Conservation (phyloP, 2,329 filamentous ascomycete genomes). For the Paraconiothyrium brasiliense region DNA sequence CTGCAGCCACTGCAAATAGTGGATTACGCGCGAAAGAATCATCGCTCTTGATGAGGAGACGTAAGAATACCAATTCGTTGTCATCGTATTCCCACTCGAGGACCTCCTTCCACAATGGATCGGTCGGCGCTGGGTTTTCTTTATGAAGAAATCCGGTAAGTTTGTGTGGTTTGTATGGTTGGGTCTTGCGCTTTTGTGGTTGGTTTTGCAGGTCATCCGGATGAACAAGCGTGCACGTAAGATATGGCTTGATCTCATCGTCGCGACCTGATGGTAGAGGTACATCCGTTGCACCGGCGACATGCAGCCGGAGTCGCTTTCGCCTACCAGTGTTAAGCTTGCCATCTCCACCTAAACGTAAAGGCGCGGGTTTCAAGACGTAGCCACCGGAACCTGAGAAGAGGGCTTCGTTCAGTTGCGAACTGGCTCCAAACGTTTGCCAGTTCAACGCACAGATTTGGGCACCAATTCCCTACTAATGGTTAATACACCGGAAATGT, state of each 20-base stretch:
- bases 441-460: constrained; percentile 77
- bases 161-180: constrained; percentile 67
- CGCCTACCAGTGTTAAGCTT: constrained; percentile 56
- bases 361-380: constrained; percentile 69
- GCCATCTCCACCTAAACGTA: constrained; percentile 66
- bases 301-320: constrained; percentile 64
- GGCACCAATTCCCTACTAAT: constrained; percentile 62
- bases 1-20: constrained; percentile 67
- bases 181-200: constrained; percentile 69
- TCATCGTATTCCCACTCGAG: constrained; percentile 75
- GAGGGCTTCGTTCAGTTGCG: constrained; percentile 74
- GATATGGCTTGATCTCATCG: constrained; percentile 67
- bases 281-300: constrained; percentile 70
- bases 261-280: constrained; percentile 63
- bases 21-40: constrained; percentile 70
- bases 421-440: constrained; percentile 72
- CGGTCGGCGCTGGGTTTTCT: constrained; percentile 67
- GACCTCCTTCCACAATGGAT: constrained; percentile 72
- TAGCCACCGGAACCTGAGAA: constrained; percentile 73
- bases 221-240: constrained; percentile 72
- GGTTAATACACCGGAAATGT: not conserved
- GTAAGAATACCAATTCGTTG: constrained; percentile 71
- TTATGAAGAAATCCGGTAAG: constrained; percentile 64
- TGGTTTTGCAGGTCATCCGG: constrained; percentile 61
- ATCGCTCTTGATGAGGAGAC: constrained; percentile 73